These are phyloP conservation scores for Catunica adiposa DNA, from an alignment of 2,329 filamentous ascomycete species.

Conservation along the genomic window DNA sequence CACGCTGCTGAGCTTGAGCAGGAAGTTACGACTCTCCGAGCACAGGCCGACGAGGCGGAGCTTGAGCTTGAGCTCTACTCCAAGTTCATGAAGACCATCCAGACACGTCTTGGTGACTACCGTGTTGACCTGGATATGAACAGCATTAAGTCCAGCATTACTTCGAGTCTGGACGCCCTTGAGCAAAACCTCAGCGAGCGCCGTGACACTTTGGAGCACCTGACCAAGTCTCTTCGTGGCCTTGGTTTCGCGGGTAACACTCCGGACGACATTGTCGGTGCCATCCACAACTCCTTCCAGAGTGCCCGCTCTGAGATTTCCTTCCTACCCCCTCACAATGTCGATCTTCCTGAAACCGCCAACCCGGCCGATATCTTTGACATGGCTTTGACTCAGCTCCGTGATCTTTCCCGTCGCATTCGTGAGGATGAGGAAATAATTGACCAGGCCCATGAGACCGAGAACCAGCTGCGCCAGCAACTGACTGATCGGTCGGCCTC, in stretches of 20 bases:
- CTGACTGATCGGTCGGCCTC: slow-evolving; percentile 35
- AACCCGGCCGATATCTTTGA: slow-evolving; percentile 40
- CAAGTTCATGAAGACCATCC: slow-evolving; percentile 24
- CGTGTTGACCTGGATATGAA: slow-evolving; percentile 2
- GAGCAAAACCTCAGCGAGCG: slow-evolving; percentile 26
- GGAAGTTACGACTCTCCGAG: slow-evolving; percentile 31
- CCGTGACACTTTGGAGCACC: slow-evolving; percentile 27
- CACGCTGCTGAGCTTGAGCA: slow-evolving; percentile 23
- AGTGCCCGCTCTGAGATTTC: slow-evolving; percentile 43
- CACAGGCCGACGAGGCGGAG: slow-evolving; percentile 32
- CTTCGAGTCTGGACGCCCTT: slow-evolving; percentile 24
- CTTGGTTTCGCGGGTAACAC: slow-evolving; percentile 37
- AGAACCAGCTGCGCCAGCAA: slow-evolving; percentile 39
- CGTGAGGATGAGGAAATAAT: slow-evolving; percentile 36
- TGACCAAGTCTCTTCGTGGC: slow-evolving; percentile 28
- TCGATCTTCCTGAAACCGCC: slow-evolving; percentile 33
- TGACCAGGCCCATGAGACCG: slow-evolving; percentile 43
- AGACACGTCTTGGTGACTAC: slow-evolving; percentile 21
- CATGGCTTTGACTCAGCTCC: slow-evolving; percentile 34
- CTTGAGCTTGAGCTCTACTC: slow-evolving; percentile 32
- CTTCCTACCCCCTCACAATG: slow-evolving; percentile 43
- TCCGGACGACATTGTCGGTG: slow-evolving; percentile 31
- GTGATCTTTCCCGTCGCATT: slow-evolving; percentile 29
- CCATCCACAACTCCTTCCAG: slow-evolving; percentile 34
- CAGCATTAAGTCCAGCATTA: neutral